Percentiles rank a stretch among this genome's conserved stretches.
Evolutionary conservation across 306 rosid genomes (phyloP).

Genomic region (Trifolium fragiferum): DNA sequence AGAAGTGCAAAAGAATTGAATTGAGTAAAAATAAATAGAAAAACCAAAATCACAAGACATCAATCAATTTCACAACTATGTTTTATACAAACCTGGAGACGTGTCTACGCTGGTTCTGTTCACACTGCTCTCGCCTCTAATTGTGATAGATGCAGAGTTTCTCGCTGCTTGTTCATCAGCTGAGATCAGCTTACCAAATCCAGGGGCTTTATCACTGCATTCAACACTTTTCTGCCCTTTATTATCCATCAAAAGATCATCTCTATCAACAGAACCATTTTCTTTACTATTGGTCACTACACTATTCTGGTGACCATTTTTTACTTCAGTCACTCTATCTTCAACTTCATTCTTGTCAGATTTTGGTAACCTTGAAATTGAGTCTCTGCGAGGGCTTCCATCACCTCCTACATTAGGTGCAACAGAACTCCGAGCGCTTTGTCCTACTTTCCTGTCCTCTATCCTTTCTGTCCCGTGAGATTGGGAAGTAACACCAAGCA

Average conservation of each 20-base stretch:
- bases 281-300: slow-evolving; percentile 62
- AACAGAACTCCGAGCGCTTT: slow-evolving; percentile 46
- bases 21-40: slow-evolving; percentile 26
- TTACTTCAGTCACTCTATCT: slow-evolving; percentile 55
- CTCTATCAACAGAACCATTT: slow-evolving; percentile 59
- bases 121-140: slow-evolving; percentile 59
- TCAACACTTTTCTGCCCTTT: slow-evolving; percentile 61
- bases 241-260: slow-evolving; percentile 53
- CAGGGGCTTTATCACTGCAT: slow-evolving; percentile 56
- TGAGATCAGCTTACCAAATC: slow-evolving; percentile 50
- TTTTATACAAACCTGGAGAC: slow-evolving; percentile 60
- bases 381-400: slow-evolving; percentile 60
- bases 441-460: slow-evolving; percentile 62
- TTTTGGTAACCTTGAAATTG: slow-evolving; percentile 56
- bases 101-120: slow-evolving; percentile 60
- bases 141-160: slow-evolving; percentile 45
- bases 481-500: slow-evolving; percentile 80
- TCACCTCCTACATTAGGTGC: slow-evolving; percentile 60
- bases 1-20: slow-evolving; percentile 15
- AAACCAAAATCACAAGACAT: slow-evolving; percentile 18
- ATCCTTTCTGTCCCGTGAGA: slow-evolving; percentile 56
- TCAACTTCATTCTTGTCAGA: slow-evolving; percentile 59
- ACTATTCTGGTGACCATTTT: slow-evolving; percentile 53
- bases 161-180: slow-evolving; percentile 59
- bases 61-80: background rate